These are phyloP conservation scores for Fusarium sp. DNA, from an alignment of 2,329 filamentous ascomycete genomes.

Conservation along the genomic window DNA sequence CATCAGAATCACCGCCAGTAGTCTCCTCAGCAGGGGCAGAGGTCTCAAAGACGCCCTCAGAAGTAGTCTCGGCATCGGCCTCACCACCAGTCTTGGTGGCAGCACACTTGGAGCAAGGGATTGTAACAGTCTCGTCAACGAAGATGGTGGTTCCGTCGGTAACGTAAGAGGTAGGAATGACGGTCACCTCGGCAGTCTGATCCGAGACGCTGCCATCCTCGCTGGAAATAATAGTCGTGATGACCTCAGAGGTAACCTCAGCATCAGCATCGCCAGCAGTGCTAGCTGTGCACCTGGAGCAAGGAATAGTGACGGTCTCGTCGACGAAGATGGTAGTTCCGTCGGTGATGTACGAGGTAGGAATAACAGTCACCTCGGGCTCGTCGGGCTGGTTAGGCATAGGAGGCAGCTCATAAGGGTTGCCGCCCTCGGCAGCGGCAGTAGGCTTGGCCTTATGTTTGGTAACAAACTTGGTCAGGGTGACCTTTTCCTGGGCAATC, in stretches of 20 bases:
- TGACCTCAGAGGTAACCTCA: slow-evolving; percentile 17
- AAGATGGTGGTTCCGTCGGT: slow-evolving; percentile 40
- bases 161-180: slow-evolving; percentile 37
- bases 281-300: slow-evolving; percentile 33
- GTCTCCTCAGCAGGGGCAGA: slow-evolving; percentile 23
- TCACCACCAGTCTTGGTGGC: slow-evolving; percentile 21
- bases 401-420: slow-evolving; percentile 15
- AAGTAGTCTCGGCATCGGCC: slow-evolving; percentile 10
- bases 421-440: background rate
- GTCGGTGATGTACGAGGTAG: slow-evolving; percentile 36
- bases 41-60: too few relatives aligned
- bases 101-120: slow-evolving; percentile 39
- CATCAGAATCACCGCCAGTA: slow-evolving; percentile 24
- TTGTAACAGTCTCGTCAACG: slow-evolving; percentile 37
- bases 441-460: slow-evolving; percentile 27
- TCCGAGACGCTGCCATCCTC: slow-evolving; percentile 20
- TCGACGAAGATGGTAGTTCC: slow-evolving; percentile 40
- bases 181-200: slow-evolving; percentile 31
- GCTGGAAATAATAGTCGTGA: slow-evolving; percentile 23
- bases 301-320: slow-evolving; percentile 40
- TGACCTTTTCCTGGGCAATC: slow-evolving; percentile 39
- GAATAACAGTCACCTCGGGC: slow-evolving; percentile 32
- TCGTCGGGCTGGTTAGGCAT: slow-evolving; percentile 21
- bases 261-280: slow-evolving; percentile 25
- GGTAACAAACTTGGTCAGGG: slow-evolving; percentile 31